These are phyloP conservation scores for Globisporangium echinulatum DNA, from an alignment of 352 stramenopile genomes.

Conservation along the genomic window DNA sequence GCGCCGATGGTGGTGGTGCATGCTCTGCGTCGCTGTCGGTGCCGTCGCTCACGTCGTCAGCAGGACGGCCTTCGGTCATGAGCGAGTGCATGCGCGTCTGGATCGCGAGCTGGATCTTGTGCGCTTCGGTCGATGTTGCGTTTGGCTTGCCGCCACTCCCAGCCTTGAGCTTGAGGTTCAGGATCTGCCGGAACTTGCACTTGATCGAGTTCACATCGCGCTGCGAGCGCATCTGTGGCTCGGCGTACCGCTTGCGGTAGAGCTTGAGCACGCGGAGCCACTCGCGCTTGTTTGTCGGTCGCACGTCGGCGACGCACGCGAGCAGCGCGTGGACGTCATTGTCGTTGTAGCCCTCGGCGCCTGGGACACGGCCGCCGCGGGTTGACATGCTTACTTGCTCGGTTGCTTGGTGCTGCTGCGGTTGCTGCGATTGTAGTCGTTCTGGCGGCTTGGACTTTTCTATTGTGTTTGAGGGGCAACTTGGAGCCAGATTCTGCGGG, in stretches of 20 bases:
- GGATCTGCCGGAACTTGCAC: constrained; percentile 30
- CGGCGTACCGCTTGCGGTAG: constrained; percentile 6
- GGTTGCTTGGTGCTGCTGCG: no score
- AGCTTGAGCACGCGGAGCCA: no score
- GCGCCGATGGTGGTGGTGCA: constrained; percentile 7
- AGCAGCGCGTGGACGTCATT: constrained; percentile 2
- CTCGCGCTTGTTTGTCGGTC: no score
- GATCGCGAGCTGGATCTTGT: background rate
- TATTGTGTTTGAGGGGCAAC: no score
- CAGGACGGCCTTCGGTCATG: background rate
- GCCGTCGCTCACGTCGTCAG: background rate
- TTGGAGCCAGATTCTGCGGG: no score
- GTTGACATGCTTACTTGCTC: background rate
- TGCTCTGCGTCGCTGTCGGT: constrained; percentile 6
- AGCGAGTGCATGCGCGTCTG: background rate
- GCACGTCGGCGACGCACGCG: background rate
- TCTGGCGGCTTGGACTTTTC: no score
- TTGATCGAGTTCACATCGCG: constrained; percentile 21
- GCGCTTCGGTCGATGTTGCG: constrained; percentile 1
- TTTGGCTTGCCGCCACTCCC: constrained; percentile 2
- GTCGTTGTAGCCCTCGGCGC: constrained; percentile 5
- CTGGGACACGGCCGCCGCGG: constrained; percentile 1
- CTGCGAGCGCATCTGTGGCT: constrained; percentile 8
- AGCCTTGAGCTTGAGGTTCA: constrained; percentile 21
- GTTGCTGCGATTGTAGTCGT: no score